Evolutionary conservation across 2,329 filamentous ascomycete species (phyloP).

Genomic region (Phialophora tarda): DNA sequence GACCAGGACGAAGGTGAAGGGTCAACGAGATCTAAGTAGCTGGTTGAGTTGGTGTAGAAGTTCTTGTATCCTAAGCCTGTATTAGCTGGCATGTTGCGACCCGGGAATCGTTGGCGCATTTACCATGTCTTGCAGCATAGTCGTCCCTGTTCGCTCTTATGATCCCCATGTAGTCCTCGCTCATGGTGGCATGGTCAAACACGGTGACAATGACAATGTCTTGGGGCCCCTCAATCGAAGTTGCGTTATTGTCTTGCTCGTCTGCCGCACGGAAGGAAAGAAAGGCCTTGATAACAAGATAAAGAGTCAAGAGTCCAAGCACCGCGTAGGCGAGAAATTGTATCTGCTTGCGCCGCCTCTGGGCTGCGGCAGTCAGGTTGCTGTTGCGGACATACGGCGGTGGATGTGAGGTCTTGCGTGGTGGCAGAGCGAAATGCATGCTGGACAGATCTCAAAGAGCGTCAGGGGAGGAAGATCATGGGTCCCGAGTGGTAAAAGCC

Average conservation of each 20-base stretch:
- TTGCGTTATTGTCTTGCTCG: conserved; percentile 42
- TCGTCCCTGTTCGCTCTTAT: conserved; percentile 81
- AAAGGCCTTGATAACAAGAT: conserved; percentile 64
- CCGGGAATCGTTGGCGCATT: conserved; percentile 38
- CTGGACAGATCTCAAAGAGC: conserved; percentile 37
- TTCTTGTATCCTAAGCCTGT: conserved; percentile 73
- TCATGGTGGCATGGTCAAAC: conserved; percentile 70
- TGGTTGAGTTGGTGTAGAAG: conserved; percentile 76
- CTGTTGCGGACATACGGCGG: conserved; percentile 67
- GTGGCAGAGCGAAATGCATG: conserved; percentile 91
- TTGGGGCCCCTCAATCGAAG: conserved; percentile 53
- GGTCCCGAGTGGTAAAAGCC: neutral
- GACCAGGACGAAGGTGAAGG: conserved; percentile 58
- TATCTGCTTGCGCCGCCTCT: conserved; percentile 64
- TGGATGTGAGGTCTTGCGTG: conserved; percentile 80
- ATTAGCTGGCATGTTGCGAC: conserved; percentile 4
- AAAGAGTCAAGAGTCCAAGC: conserved; percentile 61
- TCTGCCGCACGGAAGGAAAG: conserved; percentile 43
- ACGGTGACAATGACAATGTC: conserved; percentile 81
- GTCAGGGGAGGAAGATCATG: neutral
- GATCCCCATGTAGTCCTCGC: conserved; percentile 70
- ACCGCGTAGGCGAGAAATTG: conserved; percentile 63
- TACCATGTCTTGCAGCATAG: conserved; percentile 88
- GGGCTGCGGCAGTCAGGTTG: conserved; percentile 42
- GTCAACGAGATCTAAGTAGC: conserved; percentile 47